Percentiles rank a stretch among this genome's conserved stretches.
Evolutionary conservation across 1,284 basidiomycete genomes (phyloP).

Genomic region (Ustilago shanxiensis): DNA sequence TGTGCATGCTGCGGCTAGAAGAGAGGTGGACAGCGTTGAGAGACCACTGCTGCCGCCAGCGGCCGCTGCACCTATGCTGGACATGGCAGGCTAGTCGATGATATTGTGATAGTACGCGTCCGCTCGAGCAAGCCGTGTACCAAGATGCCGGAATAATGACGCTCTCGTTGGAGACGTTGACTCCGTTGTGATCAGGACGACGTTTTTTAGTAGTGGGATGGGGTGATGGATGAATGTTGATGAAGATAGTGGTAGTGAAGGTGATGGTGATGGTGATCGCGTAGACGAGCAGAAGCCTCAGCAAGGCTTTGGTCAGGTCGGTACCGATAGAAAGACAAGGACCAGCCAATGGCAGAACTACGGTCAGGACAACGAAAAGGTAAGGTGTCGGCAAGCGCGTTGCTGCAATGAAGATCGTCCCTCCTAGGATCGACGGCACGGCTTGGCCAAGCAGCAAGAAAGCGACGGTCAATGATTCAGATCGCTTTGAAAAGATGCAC

Average conservation of each 20-base stretch:
- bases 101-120: slow-evolving; percentile 8
- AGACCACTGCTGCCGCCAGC: slow-evolving; percentile 24
- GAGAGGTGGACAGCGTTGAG: slow-evolving; percentile 44
- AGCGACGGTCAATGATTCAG: neutral
- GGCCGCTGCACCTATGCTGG: slow-evolving; percentile 33
- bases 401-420: slow-evolving; percentile 45
- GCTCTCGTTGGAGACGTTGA: neutral
- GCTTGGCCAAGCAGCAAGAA: neutral
- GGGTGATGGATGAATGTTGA: slow-evolving; percentile 1
- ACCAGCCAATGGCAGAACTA: neutral
- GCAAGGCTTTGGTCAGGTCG: neutral
- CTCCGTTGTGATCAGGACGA: neutral
- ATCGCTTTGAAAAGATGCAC: slow-evolving; percentile 18
- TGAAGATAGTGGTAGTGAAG: slow-evolving; percentile 11
- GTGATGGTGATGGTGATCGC: slow-evolving; percentile 1
- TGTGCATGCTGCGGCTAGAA: slow-evolving; percentile 46
- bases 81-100: slow-evolving; percentile 28
- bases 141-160: neutral
- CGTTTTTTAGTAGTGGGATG: neutral
- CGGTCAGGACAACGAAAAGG: neutral
- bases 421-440: slow-evolving; percentile 17
- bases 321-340: neutral
- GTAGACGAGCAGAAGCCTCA: neutral
- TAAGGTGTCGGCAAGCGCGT: slow-evolving; percentile 10
- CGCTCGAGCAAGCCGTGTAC: slow-evolving; percentile 1